Base-by-base conservation (phyloP, 768 basidiomycete genomes). In the Lanmaoa rubissima region DNA sequence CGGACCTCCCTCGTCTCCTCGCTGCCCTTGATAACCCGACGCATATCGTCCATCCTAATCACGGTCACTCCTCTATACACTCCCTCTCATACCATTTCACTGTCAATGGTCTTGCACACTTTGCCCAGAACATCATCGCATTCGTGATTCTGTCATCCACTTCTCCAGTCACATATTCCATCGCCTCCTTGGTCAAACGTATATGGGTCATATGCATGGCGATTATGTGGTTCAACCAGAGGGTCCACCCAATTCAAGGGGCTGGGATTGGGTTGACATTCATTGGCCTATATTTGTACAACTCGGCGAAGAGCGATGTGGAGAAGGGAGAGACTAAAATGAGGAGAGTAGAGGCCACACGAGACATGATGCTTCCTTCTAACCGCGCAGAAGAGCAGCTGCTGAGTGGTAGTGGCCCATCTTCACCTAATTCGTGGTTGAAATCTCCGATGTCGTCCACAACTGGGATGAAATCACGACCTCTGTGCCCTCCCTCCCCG, bases 181-280 rank as follows among this genome's bases (percentile, higher is more conserved):
- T 99, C 71, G 97, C 97, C 3, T 97, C 94, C 4, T 85, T 99
- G 66, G 85, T 98, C 76, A 99, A 99, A 74, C 93, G 97, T 26
- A 94, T 99, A 53, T 94, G 87, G 45, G 97, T 99, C 66, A 99
- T 99, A 67, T 95, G 94, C 76, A 90, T 98, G 65, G 97, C 97
- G 19, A 91, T 99, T 68, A 78, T 94, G 49, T 99, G 96, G 96
- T 98, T 98, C 77, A 86, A 82, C 54, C 96, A 98, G 75, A 69
- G 79, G 36, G 84, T 98, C 17, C 89, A 95, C 58, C 83, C 82
- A 11, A 66, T 97, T 19, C 94, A 98, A 73, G 94, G 82, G 5
- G 67, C 90, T 48, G 97, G 97, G n/a, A 99, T 99, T 66, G 76
- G 76, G 19, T 69, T 97, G 75, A 97, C 97, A 0, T 98, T 94